Evolutionary conservation across 306 rosid genomes (phyloP), one percentile per base, ranked within the genome.

Genomic region (Vigna hirtella): DNA sequence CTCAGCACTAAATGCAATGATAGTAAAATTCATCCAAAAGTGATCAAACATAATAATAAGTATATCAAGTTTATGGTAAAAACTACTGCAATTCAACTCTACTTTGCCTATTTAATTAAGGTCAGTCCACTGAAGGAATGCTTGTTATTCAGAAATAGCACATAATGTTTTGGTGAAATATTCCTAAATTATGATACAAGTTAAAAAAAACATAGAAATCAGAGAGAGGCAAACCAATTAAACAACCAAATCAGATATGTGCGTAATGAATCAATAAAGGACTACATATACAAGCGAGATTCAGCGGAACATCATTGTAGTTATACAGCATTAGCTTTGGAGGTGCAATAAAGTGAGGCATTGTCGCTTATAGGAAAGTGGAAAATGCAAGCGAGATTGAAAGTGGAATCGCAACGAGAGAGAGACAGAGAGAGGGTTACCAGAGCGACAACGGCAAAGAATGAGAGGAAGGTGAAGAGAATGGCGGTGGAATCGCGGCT

Each of bases 381-480:
- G 24, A 22, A 32, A 76, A 52, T 12, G 59, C 61, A 49, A 71
- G 36, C 53, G 67, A n/a, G 9, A 12, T 30, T 30, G 22, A 30
- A 30, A 61, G 1, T 13, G 52, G n/a, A 49, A 73, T 34, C 6
- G 55, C n/a, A 45, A 53, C 16, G 52, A 36, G 15, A 26, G 28
- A 26, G 32, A 30, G 80, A 73, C 48, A 26, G 78, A 69, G 71
- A 36, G 72, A 78, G 53, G 18, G 63, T 30, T 93, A 93, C 95
- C 87, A 87, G 3, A 74, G 85, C 80, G 77, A 75, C 72, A 52
- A 86, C 67, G 85, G 80, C 88, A 20, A 90, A 1, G 88, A 93
- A 79, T 3, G 62, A 64, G 58, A 87, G 50, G 49, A 87, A 66
- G 53, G 83, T 73, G 0, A 66, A 1, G 70, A 82, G 36, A 75